Evolutionary conservation across 495 filamentous ascomycete species (phyloP).

Genomic region (Penicillium chermesinum): DNA sequence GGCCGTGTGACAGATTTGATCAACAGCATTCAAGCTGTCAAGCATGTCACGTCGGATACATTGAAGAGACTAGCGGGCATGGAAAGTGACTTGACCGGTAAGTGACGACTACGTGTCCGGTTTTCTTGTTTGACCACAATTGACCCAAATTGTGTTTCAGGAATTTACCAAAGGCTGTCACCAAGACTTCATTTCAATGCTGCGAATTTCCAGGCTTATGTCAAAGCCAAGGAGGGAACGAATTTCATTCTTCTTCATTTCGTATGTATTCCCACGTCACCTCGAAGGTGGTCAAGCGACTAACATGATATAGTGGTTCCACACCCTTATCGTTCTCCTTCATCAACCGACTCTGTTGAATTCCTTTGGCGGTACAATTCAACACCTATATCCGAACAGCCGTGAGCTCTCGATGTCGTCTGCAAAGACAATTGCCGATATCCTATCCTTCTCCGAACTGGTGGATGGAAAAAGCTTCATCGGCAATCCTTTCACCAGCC

Average conservation of each 20-base stretch:
- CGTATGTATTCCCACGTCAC: conserved; percentile 11
- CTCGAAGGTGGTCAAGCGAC: neutral
- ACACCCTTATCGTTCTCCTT: conserved; percentile 76
- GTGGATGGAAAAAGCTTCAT: conserved; percentile 76
- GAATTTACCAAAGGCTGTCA: conserved; percentile 70
- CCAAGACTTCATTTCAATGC: conserved; percentile 72
- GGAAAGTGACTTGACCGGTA: conserved; percentile 67
- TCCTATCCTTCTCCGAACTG: conserved; percentile 71
- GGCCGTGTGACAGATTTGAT: conserved; percentile 76
- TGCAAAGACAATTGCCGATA: conserved; percentile 83
- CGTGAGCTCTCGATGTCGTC: conserved; percentile 80
- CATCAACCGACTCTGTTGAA: conserved; percentile 77
- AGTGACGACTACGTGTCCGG: neutral
- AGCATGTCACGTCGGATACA: conserved; percentile 69
- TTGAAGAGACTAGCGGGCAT: conserved; percentile 62
- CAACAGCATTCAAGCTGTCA: conserved; percentile 71
- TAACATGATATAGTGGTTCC: conserved; percentile 58
- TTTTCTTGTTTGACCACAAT: no score
- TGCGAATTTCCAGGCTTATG: conserved; percentile 70
- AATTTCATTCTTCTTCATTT: conserved; percentile 86
- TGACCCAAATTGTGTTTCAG: neutral
- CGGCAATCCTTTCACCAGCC: conserved; percentile 81
- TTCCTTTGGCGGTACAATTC: conserved; percentile 64
- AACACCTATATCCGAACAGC: conserved; percentile 68
- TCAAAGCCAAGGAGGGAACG: conserved; percentile 68